phyloP scores from a whole-genome alignment of 495 filamentous ascomycete genomes.

The Acidiella bohemica region DNA sequence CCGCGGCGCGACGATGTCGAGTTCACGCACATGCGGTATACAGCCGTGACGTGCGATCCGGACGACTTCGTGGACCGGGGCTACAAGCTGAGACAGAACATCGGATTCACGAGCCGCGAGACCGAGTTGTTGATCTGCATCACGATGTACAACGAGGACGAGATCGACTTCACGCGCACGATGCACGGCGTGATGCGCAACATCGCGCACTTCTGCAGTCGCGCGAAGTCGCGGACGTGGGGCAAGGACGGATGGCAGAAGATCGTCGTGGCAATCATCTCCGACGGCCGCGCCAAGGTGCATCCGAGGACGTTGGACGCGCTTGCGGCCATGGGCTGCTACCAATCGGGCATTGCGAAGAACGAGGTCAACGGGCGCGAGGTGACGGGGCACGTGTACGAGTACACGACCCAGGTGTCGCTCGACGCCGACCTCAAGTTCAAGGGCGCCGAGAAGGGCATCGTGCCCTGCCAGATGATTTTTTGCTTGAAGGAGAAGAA shows the following conservation, averaged over 20 bases:
- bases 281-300: constrained; percentile 85
- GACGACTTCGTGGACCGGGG: constrained; percentile 81
- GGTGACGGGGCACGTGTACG: constrained; percentile 83
- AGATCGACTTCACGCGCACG: constrained; percentile 87
- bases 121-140: constrained; percentile 98
- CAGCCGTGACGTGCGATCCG: constrained; percentile 96
- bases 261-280: constrained; percentile 93
- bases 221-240: constrained; percentile 87
- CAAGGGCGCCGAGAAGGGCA: constrained; percentile 97
- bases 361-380: constrained; percentile 89
- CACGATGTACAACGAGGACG: constrained; percentile 99
- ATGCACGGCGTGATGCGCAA: constrained; percentile 99
- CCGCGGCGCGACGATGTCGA: constrained; percentile 84
- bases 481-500: constrained; percentile 99
- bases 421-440: constrained; percentile 92
- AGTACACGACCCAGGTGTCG: constrained; percentile 97
- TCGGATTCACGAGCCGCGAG: constrained; percentile 70
- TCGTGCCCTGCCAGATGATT: constrained; percentile 96
- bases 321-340: constrained; percentile 95
- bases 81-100: constrained; percentile 93
- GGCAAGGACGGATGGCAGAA: constrained; percentile 98
- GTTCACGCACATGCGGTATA: constrained; percentile 99
- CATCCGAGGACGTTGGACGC: constrained; percentile 90
- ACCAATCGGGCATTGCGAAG: constrained; percentile 97
- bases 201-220: constrained; percentile 87